A percentile compares a stretch with the other conserved stretches of the same genome.
Conservation (phyloP, 352 stramenopile genomes). For the Plasmopara muralis region DNA sequence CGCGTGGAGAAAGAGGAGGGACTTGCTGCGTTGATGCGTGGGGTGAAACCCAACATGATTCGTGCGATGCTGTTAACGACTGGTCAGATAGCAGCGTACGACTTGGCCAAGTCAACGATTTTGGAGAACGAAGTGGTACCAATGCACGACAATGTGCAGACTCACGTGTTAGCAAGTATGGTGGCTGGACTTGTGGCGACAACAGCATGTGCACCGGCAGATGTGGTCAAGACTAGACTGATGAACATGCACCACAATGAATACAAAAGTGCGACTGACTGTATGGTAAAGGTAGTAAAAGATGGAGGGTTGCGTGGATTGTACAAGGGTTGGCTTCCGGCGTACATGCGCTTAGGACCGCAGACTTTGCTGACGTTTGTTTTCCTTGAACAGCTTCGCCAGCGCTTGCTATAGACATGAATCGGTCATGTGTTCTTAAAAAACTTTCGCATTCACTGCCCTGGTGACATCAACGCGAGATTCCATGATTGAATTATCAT, state of each 20-base stretch:
- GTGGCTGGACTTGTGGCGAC: conserved; percentile 71
- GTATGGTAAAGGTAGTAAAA: conserved; percentile 72
- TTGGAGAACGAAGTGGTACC: conserved; percentile 36
- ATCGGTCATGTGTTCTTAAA: too few species aligned
- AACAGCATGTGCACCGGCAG: conserved; percentile 66
- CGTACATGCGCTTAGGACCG: conserved; percentile 76
- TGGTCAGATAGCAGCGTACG: conserved; percentile 78
- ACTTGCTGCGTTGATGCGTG: conserved; percentile 49
- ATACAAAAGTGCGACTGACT: conserved; percentile 75
- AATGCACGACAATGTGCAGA: conserved; percentile 62
- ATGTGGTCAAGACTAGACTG: conserved; percentile 77
- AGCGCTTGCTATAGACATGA: conserved; percentile 33
- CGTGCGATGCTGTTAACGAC: conserved; percentile 78
- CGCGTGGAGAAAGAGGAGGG: conserved; percentile 66
- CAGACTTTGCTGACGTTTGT: conserved; percentile 84
- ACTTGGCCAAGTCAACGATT: conserved; percentile 58
- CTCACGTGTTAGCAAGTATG: conserved; percentile 70
- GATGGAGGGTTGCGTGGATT: conserved; percentile 67
- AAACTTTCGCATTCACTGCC: too few species aligned
- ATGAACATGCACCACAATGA: conserved; percentile 83
- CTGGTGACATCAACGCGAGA: too few species aligned
- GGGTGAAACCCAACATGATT: conserved; percentile 79
- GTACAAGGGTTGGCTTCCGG: conserved; percentile 80
- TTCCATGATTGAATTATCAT: too few species aligned
- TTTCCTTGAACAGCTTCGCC: conserved; percentile 76